A percentile compares a stretch with the other conserved stretches of the same genome.
These are phyloP conservation scores for Phytophthora lateralis DNA, from an alignment of 352 stramenopile species.

Conservation along the genomic window DNA sequence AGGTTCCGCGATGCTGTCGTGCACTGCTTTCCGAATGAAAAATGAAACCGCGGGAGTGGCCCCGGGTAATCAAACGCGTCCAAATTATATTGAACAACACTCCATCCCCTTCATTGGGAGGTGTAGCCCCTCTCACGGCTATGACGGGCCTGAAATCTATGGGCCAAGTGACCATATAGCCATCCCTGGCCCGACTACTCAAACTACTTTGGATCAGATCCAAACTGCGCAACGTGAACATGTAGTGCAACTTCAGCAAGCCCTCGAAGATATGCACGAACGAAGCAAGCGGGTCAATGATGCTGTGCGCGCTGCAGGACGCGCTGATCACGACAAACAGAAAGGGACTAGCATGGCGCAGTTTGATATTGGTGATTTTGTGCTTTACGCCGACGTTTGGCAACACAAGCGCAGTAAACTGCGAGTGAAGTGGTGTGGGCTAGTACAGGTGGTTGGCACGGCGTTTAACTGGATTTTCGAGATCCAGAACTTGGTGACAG, in stretches of 20 bases:
- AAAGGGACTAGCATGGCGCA: slow-evolving; percentile 17
- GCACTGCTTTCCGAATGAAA: slow-evolving; percentile 22
- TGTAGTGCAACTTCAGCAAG: background rate
- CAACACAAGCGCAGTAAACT: slow-evolving; percentile 13
- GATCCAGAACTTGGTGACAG: slow-evolving; percentile 19
- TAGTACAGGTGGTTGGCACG: slow-evolving; percentile 11
- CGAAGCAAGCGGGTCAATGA: background rate
- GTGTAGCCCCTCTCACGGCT: slow-evolving; percentile 28
- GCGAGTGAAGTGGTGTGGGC: slow-evolving; percentile 21
- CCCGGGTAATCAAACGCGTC: slow-evolving; percentile 21
- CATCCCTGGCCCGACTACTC: background rate
- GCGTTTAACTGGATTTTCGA: slow-evolving; percentile 25
- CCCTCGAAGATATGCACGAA: slow-evolving; percentile 11
- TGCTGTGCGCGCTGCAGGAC: background rate
- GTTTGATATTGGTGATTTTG: slow-evolving; percentile 25
- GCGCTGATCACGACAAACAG: background rate
- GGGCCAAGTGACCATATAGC: slow-evolving; percentile 7
- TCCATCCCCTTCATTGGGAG: slow-evolving; percentile 22
- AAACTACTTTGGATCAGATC: slow-evolving; percentile 1
- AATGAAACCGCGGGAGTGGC: slow-evolving; percentile 17
- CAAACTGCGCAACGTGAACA: background rate
- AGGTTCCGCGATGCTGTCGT: slow-evolving; percentile 17
- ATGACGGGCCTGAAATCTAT: slow-evolving; percentile 23
- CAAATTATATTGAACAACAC: slow-evolving; percentile 32
- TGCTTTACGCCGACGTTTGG: slow-evolving; percentile 32